These are phyloP conservation scores for Lactuca sativa DNA, from an alignment of 129 eudicot genomes.

Conservation along the genomic window DNA sequence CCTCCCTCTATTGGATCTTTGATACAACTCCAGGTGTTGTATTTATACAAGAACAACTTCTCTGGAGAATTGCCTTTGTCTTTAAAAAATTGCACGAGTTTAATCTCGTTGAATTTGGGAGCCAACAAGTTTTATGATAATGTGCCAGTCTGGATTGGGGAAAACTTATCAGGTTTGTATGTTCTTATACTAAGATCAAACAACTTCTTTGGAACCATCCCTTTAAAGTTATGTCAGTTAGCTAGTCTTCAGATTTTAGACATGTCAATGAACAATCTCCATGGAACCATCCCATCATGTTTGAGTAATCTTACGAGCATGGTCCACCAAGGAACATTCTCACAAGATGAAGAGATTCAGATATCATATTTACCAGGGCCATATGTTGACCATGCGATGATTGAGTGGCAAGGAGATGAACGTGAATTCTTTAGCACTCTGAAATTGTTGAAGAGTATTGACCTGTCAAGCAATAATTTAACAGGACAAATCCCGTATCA, in stretches of 20 bases:
- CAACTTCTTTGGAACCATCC: neutral
- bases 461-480: neutral
- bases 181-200: too few species aligned
- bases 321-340: too few species aligned
- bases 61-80: neutral
- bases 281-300: neutral
- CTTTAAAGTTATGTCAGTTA: neutral
- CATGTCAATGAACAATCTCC: neutral
- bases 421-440: neutral
- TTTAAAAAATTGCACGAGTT: neutral
- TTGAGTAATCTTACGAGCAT: neutral
- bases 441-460: neutral
- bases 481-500: neutral
- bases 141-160: neutral
- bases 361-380: too few species aligned
- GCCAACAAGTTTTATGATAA: neutral
- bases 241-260: neutral
- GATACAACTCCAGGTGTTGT: neutral
- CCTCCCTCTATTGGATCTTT: neutral
- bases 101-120: neutral
- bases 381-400: neutral
- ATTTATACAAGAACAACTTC: neutral
- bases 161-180: neutral
- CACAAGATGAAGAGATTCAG: too few species aligned
- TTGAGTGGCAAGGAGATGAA: neutral